Percentiles rank a stretch among this genome's conserved stretches.
Conservation (phyloP, 768 basidiomycete genomes). For the Rhizopogon vinicolor region DNA sequence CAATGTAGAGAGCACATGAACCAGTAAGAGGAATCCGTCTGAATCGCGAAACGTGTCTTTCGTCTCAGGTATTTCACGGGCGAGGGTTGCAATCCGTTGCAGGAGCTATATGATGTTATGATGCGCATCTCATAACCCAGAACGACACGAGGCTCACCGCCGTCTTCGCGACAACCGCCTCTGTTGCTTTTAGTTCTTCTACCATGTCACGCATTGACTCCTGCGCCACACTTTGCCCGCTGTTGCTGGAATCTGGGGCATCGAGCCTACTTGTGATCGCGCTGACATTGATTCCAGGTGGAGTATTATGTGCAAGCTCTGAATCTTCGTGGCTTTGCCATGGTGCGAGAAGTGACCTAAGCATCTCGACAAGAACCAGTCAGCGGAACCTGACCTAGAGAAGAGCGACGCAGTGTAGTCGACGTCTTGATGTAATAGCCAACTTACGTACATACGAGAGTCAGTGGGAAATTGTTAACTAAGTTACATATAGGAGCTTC, state of each 20-base stretch:
- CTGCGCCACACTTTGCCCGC: not conserved
- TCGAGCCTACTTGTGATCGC: not conserved
- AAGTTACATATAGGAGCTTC: no score
- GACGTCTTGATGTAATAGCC: no score
- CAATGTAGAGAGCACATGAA: constrained; percentile 66
- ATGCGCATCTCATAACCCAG: not conserved
- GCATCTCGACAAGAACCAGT: not conserved
- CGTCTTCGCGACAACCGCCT: constrained; percentile 38
- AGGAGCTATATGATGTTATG: constrained; percentile 40
- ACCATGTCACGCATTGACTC: constrained; percentile 65
- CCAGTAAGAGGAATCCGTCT: constrained; percentile 75
- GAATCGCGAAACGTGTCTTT: constrained; percentile 77
- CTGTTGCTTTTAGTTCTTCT: constrained; percentile 61
- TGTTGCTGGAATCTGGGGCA: not conserved
- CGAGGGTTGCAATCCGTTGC: constrained; percentile 60
- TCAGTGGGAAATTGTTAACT: no score
- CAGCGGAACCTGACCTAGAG: not conserved
- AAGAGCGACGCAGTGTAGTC: not conserved
- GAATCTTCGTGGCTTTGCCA: not conserved
- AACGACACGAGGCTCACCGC: constrained; percentile 39
- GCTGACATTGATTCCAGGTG: not conserved
- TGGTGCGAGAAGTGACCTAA: constrained; percentile 2
- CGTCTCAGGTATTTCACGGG: constrained; percentile 60
- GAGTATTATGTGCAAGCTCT: not conserved
- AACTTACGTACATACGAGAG: not conserved